Percentiles rank a stretch among this genome's conserved stretches.
Conservation (phyloP, 805 yeast genomes). For the Teunomyces pallodes region DNA sequence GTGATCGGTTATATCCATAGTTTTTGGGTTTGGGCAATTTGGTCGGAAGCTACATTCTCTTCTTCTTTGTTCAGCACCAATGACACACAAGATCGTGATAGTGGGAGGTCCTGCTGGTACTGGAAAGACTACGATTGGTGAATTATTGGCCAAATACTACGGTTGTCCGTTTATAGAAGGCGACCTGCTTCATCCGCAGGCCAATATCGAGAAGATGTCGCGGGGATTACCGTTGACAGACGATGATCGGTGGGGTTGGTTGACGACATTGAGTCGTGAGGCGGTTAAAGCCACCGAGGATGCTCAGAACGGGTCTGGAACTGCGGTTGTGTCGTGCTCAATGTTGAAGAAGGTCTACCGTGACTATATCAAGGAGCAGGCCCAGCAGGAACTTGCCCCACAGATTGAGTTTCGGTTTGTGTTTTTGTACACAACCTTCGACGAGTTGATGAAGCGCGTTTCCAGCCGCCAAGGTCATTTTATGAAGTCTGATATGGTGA, state of each 20-base stretch:
- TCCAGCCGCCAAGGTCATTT: slow-evolving; percentile 68
- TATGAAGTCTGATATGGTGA: slow-evolving; percentile 85
- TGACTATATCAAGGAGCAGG: slow-evolving; percentile 48
- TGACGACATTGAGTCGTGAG: slow-evolving; percentile 45
- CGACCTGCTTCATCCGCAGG: slow-evolving; percentile 69
- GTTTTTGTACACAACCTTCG: slow-evolving; percentile 63
- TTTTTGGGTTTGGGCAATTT: background rate
- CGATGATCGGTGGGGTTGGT: slow-evolving; percentile 93
- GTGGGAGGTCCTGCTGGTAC: slow-evolving; percentile 97
- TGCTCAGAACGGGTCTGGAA: slow-evolving; percentile 15
- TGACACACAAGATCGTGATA: slow-evolving; percentile 43
- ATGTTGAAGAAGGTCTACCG: slow-evolving; percentile 77
- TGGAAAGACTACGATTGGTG: slow-evolving; percentile 83
- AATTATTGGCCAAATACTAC: slow-evolving; percentile 43
- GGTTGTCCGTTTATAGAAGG: slow-evolving; percentile 75
- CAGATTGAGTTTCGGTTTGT: slow-evolving; percentile 52
- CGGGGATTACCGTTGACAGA: slow-evolving; percentile 78
- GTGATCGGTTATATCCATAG: background rate
- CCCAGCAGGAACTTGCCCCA: slow-evolving; percentile 17
- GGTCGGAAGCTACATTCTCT: no score
- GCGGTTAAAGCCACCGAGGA: slow-evolving; percentile 37
- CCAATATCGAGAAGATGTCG: slow-evolving; percentile 80
- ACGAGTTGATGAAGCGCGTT: slow-evolving; percentile 61
- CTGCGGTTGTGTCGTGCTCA: slow-evolving; percentile 75
- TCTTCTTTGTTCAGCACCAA: background rate